Evolutionary conservation across 2,329 filamentous ascomycete genomes (phyloP).

Genomic region (Lomentospora prolificans): DNA sequence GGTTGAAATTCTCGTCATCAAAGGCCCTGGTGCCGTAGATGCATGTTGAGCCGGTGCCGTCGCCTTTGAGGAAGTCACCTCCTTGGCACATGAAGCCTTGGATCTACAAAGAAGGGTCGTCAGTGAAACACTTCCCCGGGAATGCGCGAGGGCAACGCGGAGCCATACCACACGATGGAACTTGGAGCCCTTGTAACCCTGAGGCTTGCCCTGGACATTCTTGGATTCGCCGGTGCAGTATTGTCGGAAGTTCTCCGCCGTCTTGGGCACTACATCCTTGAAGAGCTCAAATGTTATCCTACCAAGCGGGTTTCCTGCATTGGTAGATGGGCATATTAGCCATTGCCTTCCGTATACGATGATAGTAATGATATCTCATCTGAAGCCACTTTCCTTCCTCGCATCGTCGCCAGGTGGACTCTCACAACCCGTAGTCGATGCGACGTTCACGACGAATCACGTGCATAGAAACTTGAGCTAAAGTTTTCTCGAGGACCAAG

Average conservation of each 20-base stretch:
- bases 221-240: conserved; percentile 94
- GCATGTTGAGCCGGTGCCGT: conserved; percentile 78
- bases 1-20: conserved; percentile 77
- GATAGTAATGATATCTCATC: no score
- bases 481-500: not conserved
- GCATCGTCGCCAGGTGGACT: not conserved
- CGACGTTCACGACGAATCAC: not conserved
- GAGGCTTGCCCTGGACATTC: conserved; percentile 63
- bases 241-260: conserved; percentile 92
- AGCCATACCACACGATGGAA: conserved; percentile 78
- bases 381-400: no score
- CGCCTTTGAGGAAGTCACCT: conserved; percentile 87
- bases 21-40: conserved; percentile 85
- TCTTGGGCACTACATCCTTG: conserved; percentile 71
- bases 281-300: conserved; percentile 88
- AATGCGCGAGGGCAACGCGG: not conserved
- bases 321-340: no score
- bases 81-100: conserved; percentile 97
- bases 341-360: no score
- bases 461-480: not conserved
- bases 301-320: conserved; percentile 69
- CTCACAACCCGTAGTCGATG: not conserved
- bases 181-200: conserved; percentile 90
- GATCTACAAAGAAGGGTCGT: conserved; percentile 45
- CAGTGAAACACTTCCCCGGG: not conserved